These are phyloP conservation scores for Colletotrichum lini DNA, from an alignment of 2,329 filamentous ascomycete genomes.

Conservation along the genomic window DNA sequence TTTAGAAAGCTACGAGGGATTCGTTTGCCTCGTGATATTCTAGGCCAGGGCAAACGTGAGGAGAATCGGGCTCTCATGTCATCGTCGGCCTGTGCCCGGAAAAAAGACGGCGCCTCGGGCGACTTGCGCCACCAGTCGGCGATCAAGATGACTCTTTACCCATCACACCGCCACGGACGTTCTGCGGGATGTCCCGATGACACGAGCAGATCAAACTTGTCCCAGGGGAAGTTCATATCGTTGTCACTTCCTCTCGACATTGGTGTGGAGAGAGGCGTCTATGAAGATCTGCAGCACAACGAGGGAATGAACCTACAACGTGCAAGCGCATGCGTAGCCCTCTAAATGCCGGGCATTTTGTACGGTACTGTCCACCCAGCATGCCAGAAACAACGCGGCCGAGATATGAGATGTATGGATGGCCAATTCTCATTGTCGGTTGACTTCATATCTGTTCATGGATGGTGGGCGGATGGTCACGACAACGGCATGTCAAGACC, in stretches of 20 bases:
- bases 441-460: too few species aligned
- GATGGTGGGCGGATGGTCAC: too few species aligned
- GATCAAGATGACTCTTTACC: not conserved
- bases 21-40: too few species aligned
- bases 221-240: not conserved
- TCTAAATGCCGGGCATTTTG: too few species aligned
- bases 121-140: too few species aligned
- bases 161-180: not conserved
- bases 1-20: not conserved
- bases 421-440: too few species aligned
- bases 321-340: too few species aligned
- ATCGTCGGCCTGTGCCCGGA: too few species aligned
- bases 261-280: not conserved
- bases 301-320: not conserved
- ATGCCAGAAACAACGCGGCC: too few species aligned
- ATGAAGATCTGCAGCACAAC: not conserved
- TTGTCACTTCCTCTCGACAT: not conserved
- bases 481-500: too few species aligned
- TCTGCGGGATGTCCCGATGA: slow-evolving; percentile 7
- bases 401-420: too few species aligned
- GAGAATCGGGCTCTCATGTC: not conserved
- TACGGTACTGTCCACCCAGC: too few species aligned
- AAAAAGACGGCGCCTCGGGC: not conserved
- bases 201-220: not conserved
- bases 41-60: not conserved